Evolutionary conservation across 768 basidiomycete genomes (phyloP).

Genomic region (Boletus subparvulus): DNA sequence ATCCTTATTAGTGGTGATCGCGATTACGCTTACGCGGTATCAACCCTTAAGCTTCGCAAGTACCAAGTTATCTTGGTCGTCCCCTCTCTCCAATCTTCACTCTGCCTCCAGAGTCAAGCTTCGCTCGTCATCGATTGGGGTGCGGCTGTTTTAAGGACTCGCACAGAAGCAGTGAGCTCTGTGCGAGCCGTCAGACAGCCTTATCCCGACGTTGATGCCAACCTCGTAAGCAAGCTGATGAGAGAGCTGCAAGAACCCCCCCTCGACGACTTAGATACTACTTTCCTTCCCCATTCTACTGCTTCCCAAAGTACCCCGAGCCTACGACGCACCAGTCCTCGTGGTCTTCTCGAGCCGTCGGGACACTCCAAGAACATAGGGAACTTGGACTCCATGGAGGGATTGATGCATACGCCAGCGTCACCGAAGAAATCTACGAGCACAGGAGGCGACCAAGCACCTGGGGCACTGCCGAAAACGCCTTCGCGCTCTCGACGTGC

Average conservation of each 20-base stretch:
- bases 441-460: slow-evolving; percentile 3
- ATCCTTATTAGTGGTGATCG: slow-evolving; percentile 66
- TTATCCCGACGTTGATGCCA: slow-evolving; percentile 27
- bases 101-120: too few relatives aligned
- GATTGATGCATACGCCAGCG: not conserved
- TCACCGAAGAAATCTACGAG: slow-evolving; percentile 11
- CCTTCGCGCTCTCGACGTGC: slow-evolving; percentile 18
- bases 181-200: too few relatives aligned
- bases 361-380: slow-evolving; percentile 5
- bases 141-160: too few relatives aligned
- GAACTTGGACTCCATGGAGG: slow-evolving; percentile 7
- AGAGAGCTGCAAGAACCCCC: slow-evolving; percentile 21
- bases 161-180: too few relatives aligned
- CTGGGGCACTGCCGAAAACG: slow-evolving; percentile 13
- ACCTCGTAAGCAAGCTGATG: slow-evolving; percentile 18
- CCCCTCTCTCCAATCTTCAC: too few relatives aligned
- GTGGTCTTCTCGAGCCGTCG: slow-evolving; percentile 26
- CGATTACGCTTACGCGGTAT: slow-evolving; percentile 63
- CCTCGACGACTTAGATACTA: slow-evolving; percentile 15
- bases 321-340: slow-evolving; percentile 18
- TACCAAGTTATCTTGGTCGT: slow-evolving; percentile 54
- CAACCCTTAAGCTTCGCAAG: slow-evolving; percentile 51
- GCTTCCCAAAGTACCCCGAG: slow-evolving; percentile 3
- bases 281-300: not conserved
- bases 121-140: too few relatives aligned